phyloP scores from a whole-genome alignment of 2,329 filamentous ascomycete genomes.

The Ascochyta fabae region DNA sequence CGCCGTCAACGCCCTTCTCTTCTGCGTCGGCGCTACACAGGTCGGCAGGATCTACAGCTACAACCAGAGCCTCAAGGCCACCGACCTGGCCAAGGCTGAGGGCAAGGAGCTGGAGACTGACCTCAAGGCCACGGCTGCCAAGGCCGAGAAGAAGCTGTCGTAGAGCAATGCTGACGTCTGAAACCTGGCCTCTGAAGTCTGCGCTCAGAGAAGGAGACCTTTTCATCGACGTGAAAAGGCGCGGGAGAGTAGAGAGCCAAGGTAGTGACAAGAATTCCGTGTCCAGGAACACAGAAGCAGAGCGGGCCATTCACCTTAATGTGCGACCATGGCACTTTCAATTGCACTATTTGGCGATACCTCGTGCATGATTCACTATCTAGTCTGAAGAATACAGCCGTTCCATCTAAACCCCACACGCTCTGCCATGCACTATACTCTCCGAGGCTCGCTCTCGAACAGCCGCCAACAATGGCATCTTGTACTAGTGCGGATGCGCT shows the following conservation, averaged over 20 bases:
- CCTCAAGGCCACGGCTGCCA: conserved; percentile 39
- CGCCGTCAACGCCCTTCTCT: conserved; percentile 98
- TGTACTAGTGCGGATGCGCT: neutral
- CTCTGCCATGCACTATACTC: too few relatives aligned
- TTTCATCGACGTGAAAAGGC: too few relatives aligned
- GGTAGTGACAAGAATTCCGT: neutral
- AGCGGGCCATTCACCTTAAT: conserved; percentile 13
- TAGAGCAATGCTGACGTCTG: neutral
- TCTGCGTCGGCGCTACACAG: conserved; percentile 83
- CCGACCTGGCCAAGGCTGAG: conserved; percentile 49
- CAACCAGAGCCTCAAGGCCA: conserved; percentile 65
- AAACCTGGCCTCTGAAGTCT: too few relatives aligned
- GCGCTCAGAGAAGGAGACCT: neutral
- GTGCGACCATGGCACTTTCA: conserved; percentile 9
- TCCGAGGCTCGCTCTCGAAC: neutral
- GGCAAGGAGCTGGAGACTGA: conserved; percentile 41
- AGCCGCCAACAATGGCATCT: neutral
- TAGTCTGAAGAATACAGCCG: neutral
- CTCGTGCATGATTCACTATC: neutral
- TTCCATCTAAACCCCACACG: neutral
- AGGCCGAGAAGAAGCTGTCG: conserved; percentile 33
- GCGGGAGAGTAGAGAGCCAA: neutral
- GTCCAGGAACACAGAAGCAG: neutral
- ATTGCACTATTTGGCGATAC: conserved; percentile 1
- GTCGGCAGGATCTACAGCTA: conserved; percentile 75